phyloP scores from a whole-genome alignment of 2,329 filamentous ascomycete species.

The Xylaria digitata region DNA sequence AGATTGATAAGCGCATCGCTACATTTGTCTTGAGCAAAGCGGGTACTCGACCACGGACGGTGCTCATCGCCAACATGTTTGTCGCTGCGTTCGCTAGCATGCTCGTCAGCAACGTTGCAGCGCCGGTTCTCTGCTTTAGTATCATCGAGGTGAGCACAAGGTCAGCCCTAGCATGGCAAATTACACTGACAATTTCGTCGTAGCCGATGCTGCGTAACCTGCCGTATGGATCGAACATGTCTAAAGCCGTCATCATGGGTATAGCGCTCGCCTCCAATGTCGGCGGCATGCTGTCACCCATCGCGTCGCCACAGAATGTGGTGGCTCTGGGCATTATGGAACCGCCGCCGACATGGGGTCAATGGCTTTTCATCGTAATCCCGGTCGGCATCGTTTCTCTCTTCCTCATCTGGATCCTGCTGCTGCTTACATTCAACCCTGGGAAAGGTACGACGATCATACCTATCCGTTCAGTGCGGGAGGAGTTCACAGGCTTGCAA shows the following conservation, averaged over 20 bases:
- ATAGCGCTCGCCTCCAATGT: slow-evolving; percentile 96
- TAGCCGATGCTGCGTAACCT: slow-evolving; percentile 94
- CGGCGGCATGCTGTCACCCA: slow-evolving; percentile 94
- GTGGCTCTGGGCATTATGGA: slow-evolving; percentile 97
- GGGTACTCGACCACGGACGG: slow-evolving; percentile 87
- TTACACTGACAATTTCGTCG: slow-evolving; percentile 11
- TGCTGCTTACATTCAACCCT: slow-evolving; percentile 87
- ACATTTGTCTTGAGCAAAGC: slow-evolving; percentile 97
- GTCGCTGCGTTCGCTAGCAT: slow-evolving; percentile 98
- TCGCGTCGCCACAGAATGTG: slow-evolving; percentile 96
- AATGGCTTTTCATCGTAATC: slow-evolving; percentile 96
- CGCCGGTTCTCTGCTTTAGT: slow-evolving; percentile 95
- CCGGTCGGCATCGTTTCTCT: slow-evolving; percentile 93
- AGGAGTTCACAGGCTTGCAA: slow-evolving; percentile 87
- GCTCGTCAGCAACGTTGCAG: slow-evolving; percentile 99
- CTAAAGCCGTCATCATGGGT: slow-evolving; percentile 92
- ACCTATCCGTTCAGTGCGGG: slow-evolving; percentile 88
- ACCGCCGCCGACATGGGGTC: slow-evolving; percentile 89
- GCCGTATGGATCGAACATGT: slow-evolving; percentile 89
- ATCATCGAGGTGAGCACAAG: slow-evolving; percentile 81
- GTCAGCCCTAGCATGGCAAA: neutral
- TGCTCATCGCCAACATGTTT: slow-evolving; percentile 98
- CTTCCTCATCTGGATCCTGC: slow-evolving; percentile 85
- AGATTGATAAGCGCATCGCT: slow-evolving; percentile 96
- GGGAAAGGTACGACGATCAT: slow-evolving; percentile 88